Evolutionary conservation across 2,329 filamentous ascomycete genomes (phyloP), one percentile per base, ranked within the genome.

Genomic region (Colletotrichum aenigma): DNA sequence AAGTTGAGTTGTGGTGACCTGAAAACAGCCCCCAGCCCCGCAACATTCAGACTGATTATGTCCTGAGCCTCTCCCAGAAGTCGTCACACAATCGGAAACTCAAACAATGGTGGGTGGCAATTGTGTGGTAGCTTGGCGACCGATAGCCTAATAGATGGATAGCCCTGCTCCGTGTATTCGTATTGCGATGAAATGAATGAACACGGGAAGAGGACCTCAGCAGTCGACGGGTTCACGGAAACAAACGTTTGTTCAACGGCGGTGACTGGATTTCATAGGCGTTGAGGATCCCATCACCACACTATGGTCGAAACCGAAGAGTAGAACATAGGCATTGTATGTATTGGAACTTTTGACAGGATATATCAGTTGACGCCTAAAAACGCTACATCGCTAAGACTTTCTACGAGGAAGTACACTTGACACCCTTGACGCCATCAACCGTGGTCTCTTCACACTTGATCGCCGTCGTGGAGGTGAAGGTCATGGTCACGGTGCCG

Each of bases 371-470:
- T 52, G n/a, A 52, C 43, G 43, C 5, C 55, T 28, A 4, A 28
- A 58, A 58, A 28, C 8, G 24, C 21, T 26, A 6, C 16, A 24
- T 58, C 13, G 26, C 26, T 30, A 10, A 32, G 16, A 5, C 12
- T 62, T 12, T 30, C 18, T 62, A 55, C 6, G 38, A 69, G 7
- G 70, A 68, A 26, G 70, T 76, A 38, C 74, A 76, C 70, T 60
- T 62, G 48, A 74, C 70, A 32, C 74, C 74, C 65, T 68, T 74
- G 21, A 76, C 32, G 10, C 74, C 74, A 30, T 76, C 21, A 15
- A 74, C 74, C 3, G 70, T 74, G 32, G 70, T 69, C 48, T 76
- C 64, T 58, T 76, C 58, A n/a, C 74, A 76, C 65, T 56, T 76
- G 56, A 76, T 52, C 16, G 58, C 18, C 18, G 43, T 65, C 6